A percentile compares a stretch with the other conserved stretches of the same genome.
These are phyloP conservation scores for Rhodamnia argentea DNA, from an alignment of 345 rosid species.

Conservation along the genomic window DNA sequence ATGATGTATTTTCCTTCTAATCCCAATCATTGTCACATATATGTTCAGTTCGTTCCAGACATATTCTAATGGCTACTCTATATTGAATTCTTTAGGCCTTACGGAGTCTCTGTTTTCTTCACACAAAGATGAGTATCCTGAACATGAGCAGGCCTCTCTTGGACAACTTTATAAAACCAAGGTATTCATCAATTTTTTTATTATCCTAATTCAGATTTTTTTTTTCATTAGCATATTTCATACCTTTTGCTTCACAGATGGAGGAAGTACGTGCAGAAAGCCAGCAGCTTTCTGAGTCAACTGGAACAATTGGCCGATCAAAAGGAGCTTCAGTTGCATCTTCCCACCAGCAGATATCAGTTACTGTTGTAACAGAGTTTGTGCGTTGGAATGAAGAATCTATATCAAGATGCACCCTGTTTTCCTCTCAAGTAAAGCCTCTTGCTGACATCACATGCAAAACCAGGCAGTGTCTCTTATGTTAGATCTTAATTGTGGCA, in stretches of 20 bases:
- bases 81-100: slow-evolving; percentile 44
- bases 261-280: slow-evolving; percentile 85
- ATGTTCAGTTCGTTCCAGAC: neutral
- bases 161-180: slow-evolving; percentile 79
- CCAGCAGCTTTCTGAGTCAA: slow-evolving; percentile 63
- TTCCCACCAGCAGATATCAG: slow-evolving; percentile 87
- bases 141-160: slow-evolving; percentile 89
- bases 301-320: slow-evolving; percentile 89
- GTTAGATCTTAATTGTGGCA: neutral
- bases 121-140: slow-evolving; percentile 96
- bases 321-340: slow-evolving; percentile 79
- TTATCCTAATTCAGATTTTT: neutral
- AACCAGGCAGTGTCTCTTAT: neutral
- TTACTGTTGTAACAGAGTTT: slow-evolving; percentile 93
- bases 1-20: neutral
- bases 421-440: slow-evolving; percentile 66
- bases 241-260: slow-evolving; percentile 43
- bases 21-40: neutral
- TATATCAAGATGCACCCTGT: slow-evolving; percentile 80
- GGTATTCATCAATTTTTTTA: slow-evolving; percentile 26
- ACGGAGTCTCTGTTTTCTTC: slow-evolving; percentile 87
- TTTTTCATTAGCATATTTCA: neutral
- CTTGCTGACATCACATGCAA: neutral
- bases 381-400: slow-evolving; percentile 99
- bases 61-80: neutral